Evolutionary conservation across 495 filamentous ascomycete genomes (phyloP).

Genomic region (Lichenothelia convexa): DNA sequence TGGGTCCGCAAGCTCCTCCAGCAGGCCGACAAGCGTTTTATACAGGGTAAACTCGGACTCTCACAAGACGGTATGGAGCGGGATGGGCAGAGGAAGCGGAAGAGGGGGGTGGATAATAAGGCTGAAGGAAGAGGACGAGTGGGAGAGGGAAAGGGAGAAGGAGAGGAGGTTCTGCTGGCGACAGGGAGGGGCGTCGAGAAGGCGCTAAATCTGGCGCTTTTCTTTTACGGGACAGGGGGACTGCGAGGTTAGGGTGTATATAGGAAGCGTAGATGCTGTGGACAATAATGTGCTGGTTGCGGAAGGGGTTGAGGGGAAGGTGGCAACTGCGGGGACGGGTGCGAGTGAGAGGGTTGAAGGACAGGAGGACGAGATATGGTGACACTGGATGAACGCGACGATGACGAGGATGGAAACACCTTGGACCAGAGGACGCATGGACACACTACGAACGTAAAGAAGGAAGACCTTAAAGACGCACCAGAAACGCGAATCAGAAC

Average conservation of each 20-base stretch:
- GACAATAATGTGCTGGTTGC: conserved; percentile 26
- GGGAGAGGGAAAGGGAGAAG: conserved; percentile 24
- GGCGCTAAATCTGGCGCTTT: conserved; percentile 30
- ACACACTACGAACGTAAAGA: conserved; percentile 2
- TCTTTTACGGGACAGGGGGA: conserved; percentile 22
- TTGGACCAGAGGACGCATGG: background rate
- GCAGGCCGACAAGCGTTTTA: conserved; percentile 42
- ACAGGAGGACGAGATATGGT: no score
- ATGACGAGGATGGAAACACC: background rate
- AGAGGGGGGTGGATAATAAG: conserved; percentile 25
- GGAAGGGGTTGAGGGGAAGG: no score
- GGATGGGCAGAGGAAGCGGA: conserved; percentile 16
- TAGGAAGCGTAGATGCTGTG: conserved; percentile 20
- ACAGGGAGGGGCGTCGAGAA: conserved; percentile 65
- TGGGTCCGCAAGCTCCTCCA: conserved; percentile 56
- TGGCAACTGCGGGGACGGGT: conserved; percentile 22
- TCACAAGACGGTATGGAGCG: conserved; percentile 19
- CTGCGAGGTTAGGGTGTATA: conserved; percentile 16
- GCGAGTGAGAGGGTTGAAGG: no score
- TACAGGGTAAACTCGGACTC: conserved; percentile 22
- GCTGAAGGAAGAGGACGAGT: no score
- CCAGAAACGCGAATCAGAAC: conserved; percentile 14
- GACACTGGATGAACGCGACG: no score
- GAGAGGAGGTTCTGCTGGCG: conserved; percentile 54
- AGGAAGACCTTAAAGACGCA: conserved; percentile 3